Base-by-base conservation (phyloP, 306 rosid genomes). In the Abrus precatorius region DNA sequence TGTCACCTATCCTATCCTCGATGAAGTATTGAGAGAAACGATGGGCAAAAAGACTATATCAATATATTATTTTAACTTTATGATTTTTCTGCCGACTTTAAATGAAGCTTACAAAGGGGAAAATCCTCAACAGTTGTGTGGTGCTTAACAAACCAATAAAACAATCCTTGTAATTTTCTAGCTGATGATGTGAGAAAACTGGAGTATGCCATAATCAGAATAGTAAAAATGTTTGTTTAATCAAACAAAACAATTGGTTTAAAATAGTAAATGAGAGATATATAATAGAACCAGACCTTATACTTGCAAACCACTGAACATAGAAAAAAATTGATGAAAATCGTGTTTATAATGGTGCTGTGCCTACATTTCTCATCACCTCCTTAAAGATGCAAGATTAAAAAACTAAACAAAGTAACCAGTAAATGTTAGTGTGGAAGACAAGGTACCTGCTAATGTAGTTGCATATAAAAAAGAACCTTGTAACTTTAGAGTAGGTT, bases 401-500 rank as follows among this genome's bases (percentile, higher is more conserved):
- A 45, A 65, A 72, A 66, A 12, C 41, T 5, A 45, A 71, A 34
- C 10, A 57, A 57, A 66, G 48, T 13, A 73, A 68, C 41, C 50
- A 9, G 65, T 27, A 67, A 62, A 57, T 64, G 32, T 65, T 65
- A 75, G 47, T 45, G 54, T 55, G 53, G 44, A 48, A 77, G 29
- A 56, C 65, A 49, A 63, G 12, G n/a, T 65, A 89, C 98, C 99
- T 93, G 97, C 99, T 93, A 77, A 93, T 89, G 82, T 95, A 95
- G 86, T 95, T 95, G 88, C 99, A 95, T 73, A 95, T 90, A 82
- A 93, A 93, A 84, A 95, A 88, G 94, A 95, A 93, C 81, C 99
- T 82, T 30, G 99, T 93, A 74, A 93, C 94, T 82, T 89, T 92
- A 78, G 99, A 95, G 85, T 91, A 84, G 74, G 99, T 93, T 86